Conservation (phyloP, 495 filamentous ascomycete genomes). For the Annulohypoxylon moriforme region DNA sequence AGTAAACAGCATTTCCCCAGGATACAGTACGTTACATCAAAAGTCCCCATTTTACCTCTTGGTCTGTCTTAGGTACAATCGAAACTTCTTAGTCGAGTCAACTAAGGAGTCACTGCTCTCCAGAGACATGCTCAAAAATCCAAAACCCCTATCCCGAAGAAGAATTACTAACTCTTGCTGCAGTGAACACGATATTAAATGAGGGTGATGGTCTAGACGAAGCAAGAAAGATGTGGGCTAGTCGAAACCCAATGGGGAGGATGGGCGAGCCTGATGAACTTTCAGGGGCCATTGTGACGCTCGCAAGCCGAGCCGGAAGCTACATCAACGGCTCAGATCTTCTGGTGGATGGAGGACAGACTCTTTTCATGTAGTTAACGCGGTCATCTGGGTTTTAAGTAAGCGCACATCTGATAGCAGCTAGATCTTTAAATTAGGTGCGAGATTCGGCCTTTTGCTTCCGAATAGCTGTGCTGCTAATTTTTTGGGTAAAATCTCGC, state of each 20-base stretch:
- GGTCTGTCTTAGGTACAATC: not conserved
- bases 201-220: slow-evolving; percentile 69
- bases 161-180: not conserved
- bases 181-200: slow-evolving; percentile 80
- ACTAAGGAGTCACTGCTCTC: not conserved
- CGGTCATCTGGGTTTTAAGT: slow-evolving; percentile 2
- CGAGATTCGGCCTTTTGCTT: slow-evolving; percentile 57
- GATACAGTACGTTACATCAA: slow-evolving; percentile 64
- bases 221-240: slow-evolving; percentile 66
- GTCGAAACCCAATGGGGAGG: slow-evolving; percentile 73
- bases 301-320: slow-evolving; percentile 70
- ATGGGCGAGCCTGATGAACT: slow-evolving; percentile 75
- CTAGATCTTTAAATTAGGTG: slow-evolving; percentile 15
- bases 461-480: slow-evolving; percentile 83
- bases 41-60: not conserved
- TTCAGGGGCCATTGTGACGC: slow-evolving; percentile 72
- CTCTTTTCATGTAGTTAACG: slow-evolving; percentile 47
- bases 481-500: slow-evolving; percentile 79
- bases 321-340: slow-evolving; percentile 73
- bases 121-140: not conserved
- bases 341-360: slow-evolving; percentile 55
- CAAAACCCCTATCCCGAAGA: not conserved
- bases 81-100: not conserved
- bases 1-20: slow-evolving; percentile 76
- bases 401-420: not conserved